These are phyloP conservation scores for Punica granatum DNA, from an alignment of 345 rosid species.

Conservation along the genomic window DNA sequence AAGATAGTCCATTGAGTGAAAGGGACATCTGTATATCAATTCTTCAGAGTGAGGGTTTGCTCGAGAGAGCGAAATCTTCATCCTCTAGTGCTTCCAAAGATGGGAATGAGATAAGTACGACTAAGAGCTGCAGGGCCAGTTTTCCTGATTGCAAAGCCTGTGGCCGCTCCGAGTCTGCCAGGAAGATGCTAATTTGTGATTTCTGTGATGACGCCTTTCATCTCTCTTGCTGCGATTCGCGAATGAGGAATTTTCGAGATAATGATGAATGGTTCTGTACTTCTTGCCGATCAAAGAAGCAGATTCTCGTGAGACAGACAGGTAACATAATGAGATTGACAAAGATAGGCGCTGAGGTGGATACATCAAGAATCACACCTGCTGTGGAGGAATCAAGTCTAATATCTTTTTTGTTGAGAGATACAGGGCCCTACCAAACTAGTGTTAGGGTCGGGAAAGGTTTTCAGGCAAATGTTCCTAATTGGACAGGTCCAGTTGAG, in stretches of 20 bases:
- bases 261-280: slow-evolving; percentile 85
- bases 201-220: slow-evolving; percentile 81
- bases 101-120: slow-evolving; percentile 17
- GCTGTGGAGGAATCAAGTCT: slow-evolving; percentile 26
- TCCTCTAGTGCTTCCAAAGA: slow-evolving; percentile 15
- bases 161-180: slow-evolving; percentile 31
- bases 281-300: slow-evolving; percentile 58
- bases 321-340: slow-evolving; percentile 16
- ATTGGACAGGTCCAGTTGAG: slow-evolving; percentile 61
- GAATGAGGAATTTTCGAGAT: slow-evolving; percentile 33
- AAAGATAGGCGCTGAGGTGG: slow-evolving; percentile 24
- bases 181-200: slow-evolving; percentile 78
- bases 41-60: slow-evolving; percentile 28
- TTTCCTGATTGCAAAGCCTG: slow-evolving; percentile 60
- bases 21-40: slow-evolving; percentile 34
- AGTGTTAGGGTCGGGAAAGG: slow-evolving; percentile 67
- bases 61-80: slow-evolving; percentile 18
- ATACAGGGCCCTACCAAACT: slow-evolving; percentile 38
- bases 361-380: slow-evolving; percentile 26
- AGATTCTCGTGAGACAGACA: slow-evolving; percentile 24
- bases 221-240: slow-evolving; percentile 59
- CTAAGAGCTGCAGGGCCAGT: slow-evolving; percentile 18
- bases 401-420: slow-evolving; percentile 46
- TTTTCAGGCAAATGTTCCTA: slow-evolving; percentile 85
- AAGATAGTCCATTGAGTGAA: slow-evolving; percentile 25